phyloP scores from a whole-genome alignment of 768 basidiomycete species.

The Phlebiopsis gigantea region DNA sequence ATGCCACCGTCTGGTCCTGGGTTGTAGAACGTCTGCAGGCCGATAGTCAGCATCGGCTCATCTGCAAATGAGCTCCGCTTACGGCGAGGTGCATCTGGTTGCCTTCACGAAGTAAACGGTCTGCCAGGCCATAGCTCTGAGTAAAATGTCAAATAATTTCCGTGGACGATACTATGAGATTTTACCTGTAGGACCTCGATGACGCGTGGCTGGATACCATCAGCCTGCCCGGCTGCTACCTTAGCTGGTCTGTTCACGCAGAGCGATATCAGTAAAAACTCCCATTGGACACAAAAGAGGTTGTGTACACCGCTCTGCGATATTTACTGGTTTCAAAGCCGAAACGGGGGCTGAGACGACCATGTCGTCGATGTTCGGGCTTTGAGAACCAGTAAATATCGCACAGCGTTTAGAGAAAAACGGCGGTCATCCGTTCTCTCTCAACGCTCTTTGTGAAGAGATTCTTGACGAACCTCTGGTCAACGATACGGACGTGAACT shows the following conservation, averaged over 20 bases:
- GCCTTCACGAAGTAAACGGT: slow-evolving; percentile 55
- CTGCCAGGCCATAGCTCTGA: slow-evolving; percentile 74
- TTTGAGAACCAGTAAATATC: not conserved
- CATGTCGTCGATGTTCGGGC: too few species aligned
- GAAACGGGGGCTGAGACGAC: too few species aligned
- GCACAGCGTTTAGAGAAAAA: too few species aligned
- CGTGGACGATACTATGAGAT: too few species aligned
- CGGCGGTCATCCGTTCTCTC: too few species aligned
- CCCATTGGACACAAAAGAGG: too few species aligned
- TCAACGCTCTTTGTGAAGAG: too few species aligned
- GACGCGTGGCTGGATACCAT: slow-evolving; percentile 51
- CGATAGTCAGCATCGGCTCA: not conserved
- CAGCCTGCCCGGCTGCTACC: slow-evolving; percentile 46
- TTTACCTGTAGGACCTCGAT: slow-evolving; percentile 48
- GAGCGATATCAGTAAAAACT: too few species aligned
- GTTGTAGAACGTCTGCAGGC: slow-evolving; percentile 65
- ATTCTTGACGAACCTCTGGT: too few species aligned
- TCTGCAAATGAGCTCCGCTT: slow-evolving; percentile 20
- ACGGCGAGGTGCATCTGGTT: slow-evolving; percentile 69
- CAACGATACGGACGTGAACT: slow-evolving; percentile 34
- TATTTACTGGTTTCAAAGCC: too few species aligned
- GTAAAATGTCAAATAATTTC: too few species aligned
- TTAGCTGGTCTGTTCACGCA: slow-evolving; percentile 26
- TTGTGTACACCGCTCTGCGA: too few species aligned
- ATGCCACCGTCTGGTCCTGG: slow-evolving; percentile 58